Evolutionary conservation across 495 filamentous ascomycete species (phyloP).

Genomic region (Xylaria intraflava): DNA sequence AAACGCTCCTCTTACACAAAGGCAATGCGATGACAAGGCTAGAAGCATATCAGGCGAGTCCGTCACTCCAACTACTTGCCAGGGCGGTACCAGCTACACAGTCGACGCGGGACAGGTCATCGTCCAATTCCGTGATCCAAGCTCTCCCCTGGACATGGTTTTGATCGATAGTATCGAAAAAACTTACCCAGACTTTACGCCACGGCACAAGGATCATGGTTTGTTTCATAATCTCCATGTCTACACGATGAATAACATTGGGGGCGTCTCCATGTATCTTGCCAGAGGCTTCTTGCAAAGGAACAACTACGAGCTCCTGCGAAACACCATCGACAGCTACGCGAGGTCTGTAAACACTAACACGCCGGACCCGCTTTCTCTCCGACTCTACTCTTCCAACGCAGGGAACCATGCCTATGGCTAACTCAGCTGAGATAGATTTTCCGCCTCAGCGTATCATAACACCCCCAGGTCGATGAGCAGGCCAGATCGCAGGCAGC

Average conservation of each 20-base stretch:
- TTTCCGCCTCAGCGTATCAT: too few relatives aligned
- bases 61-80: background rate
- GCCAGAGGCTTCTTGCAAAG: background rate
- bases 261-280: background rate
- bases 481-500: too few relatives aligned
- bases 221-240: background rate
- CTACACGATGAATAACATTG: background rate
- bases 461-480: too few relatives aligned
- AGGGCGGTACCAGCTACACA: constrained; percentile 9
- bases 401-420: too few relatives aligned
- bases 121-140: constrained; percentile 1
- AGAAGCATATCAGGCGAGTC: background rate
- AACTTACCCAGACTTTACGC: constrained; percentile 1
- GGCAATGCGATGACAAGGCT: constrained; percentile 2
- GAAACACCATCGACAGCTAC: constrained; percentile 3
- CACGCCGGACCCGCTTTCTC: too few relatives aligned
- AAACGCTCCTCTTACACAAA: background rate
- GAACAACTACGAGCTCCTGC: constrained; percentile 6
- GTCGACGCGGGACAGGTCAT: background rate
- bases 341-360: constrained; percentile 1
- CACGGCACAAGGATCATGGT: background rate
- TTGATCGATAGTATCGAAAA: background rate
- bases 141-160: background rate
- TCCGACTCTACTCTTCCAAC: too few relatives aligned
- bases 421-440: too few relatives aligned